A percentile compares a stretch with the other conserved stretches of the same genome.
Evolutionary conservation across 2,329 filamentous ascomycete genomes (phyloP).

Genomic region (Alternaria atra): DNA sequence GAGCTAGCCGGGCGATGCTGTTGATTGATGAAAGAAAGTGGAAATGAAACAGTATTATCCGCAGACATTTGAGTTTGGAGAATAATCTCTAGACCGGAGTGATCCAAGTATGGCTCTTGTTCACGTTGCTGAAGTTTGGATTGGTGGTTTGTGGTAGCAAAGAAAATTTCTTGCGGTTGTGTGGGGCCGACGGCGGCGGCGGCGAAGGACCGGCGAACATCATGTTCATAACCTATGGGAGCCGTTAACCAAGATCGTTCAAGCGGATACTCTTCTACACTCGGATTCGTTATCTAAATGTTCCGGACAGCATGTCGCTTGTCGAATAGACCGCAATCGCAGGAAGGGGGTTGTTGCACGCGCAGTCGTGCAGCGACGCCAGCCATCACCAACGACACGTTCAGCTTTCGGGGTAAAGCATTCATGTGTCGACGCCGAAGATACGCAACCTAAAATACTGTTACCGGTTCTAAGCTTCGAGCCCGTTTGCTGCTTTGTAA

Average conservation of each 20-base stretch:
- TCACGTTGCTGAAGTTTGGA: neutral
- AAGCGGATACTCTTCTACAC: neutral
- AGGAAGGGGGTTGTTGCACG: neutral
- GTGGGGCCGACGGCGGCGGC: conserved; percentile 13
- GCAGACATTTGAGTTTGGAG: rapidly evolving
- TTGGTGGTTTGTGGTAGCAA: neutral
- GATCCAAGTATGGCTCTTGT: neutral
- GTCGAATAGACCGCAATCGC: neutral
- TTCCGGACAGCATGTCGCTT: neutral
- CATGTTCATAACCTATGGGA: neutral
- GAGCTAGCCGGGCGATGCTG: conserved; percentile 33
- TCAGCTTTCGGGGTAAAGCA: neutral
- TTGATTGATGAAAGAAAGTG: neutral
- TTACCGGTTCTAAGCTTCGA: neutral
- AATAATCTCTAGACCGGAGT: no score
- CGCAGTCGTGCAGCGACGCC: neutral
- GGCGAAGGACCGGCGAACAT: conserved; percentile 12
- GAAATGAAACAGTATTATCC: neutral
- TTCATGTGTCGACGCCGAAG: neutral
- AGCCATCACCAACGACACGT: neutral
- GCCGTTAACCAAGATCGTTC: neutral
- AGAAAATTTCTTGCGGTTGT: conserved; percentile 8
- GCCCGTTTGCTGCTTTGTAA: neutral
- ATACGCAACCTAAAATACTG: neutral
- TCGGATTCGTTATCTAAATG: neutral